Base-by-base conservation (phyloP, 1,139 yeast species). In the Yamadazyma sp. region DNA sequence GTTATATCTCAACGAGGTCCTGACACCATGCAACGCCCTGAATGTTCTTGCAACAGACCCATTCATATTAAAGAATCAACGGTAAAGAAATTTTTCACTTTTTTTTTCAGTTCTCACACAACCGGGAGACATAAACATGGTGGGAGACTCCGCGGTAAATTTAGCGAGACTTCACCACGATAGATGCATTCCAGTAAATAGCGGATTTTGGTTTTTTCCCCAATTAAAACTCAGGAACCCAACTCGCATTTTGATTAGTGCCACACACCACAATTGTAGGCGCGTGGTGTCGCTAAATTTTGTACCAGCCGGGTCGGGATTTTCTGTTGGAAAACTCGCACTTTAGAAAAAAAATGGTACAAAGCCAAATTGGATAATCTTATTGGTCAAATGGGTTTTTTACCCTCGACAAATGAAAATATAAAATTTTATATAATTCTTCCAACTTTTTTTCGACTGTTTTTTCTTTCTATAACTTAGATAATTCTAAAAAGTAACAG, bases 381-480 rank as follows among this genome's bases (percentile, higher is more conserved):
- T 23, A 43, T 43, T 43, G 46, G 44, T 31, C 28, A 23, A 34
- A 27, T 31, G 39, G 32, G 33, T 21, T 38, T 37, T 37, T 35
- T 34, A 26, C 38, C 33, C 44, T 45, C 51, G 51, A 48, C 52
- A 47, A 48, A 47, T 45, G 37, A 45, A 45, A 48, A 45, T 47
- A 47, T 46, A 41, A 49, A 46, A 49, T 45, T 44, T 48, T 47
- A 44, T 46, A 45, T 44, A 48, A 44, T 44, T 39, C 46, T 46
- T 46, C 45, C 50, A 49, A 41, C 35, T 25, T 41, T 38, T 40
- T 35, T 34, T 42, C 39, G 36, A 38, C 39, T 38, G 41, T 42
- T 44, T 42, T 39, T 40, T 25, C 20, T 31, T 33, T 33, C 35
- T 33, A 26, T 27, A 33, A 33, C 35, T 33, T 33, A 33, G 40